These are phyloP conservation scores for Candida morakotiae DNA, from an alignment of 805 yeast genomes.

Conservation along the genomic window DNA sequence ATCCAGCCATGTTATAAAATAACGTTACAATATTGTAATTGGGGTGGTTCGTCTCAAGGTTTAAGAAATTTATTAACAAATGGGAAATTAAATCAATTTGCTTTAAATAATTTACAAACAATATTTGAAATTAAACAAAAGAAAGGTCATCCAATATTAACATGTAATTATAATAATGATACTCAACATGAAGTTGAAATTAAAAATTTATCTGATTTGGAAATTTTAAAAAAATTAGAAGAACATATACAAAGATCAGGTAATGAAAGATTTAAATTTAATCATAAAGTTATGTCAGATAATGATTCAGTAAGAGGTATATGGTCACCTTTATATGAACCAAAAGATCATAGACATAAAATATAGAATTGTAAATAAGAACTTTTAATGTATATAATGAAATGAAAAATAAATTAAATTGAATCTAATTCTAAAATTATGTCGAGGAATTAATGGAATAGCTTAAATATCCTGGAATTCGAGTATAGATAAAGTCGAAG, in stretches of 20 bases:
- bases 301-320: constrained; percentile 90
- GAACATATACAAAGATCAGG: constrained; percentile 71
- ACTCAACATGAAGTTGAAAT: constrained; percentile 55
- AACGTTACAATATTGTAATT: constrained; percentile 80
- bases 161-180: constrained; percentile 35
- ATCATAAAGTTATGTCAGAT: constrained; percentile 70
- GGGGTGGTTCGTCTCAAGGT: constrained; percentile 93
- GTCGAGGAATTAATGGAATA: too few relatives aligned
- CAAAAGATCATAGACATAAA: constrained; percentile 36
- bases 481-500: too few relatives aligned
- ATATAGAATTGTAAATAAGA: constrained; percentile 27
- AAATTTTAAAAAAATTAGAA: constrained; percentile 61
- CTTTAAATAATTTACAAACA: constrained; percentile 58
- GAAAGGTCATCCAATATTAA: constrained; percentile 76
- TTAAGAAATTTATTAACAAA: constrained; percentile 62
- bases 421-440: too few relatives aligned
- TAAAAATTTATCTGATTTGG: constrained; percentile 60
- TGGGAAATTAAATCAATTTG: constrained; percentile 51
- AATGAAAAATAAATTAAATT: too few relatives aligned
- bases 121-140: constrained; percentile 67
- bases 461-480: too few relatives aligned
- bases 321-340: constrained; percentile 92
- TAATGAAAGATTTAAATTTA: constrained; percentile 54
- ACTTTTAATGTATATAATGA: constrained; percentile 11
- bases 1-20: constrained; percentile 72